Conservation (phyloP, 768 basidiomycete genomes). For the Dacryopinax spathularia region DNA sequence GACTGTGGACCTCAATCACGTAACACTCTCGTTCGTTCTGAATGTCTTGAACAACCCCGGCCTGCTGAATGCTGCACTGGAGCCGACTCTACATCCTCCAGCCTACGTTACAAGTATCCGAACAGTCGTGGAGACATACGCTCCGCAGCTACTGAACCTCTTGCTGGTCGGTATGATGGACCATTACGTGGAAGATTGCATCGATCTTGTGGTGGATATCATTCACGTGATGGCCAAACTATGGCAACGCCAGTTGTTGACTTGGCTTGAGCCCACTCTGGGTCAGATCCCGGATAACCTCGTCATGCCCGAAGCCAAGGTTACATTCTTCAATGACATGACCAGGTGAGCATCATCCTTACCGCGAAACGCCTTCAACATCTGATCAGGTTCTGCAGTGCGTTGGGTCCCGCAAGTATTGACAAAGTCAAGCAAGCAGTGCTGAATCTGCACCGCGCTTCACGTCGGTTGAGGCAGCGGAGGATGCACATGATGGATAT, state of each 20-base stretch:
- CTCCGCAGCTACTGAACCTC: conserved; percentile 51
- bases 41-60: conserved; percentile 61
- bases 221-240: conserved; percentile 50
- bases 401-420: conserved; percentile 46
- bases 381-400: conserved; percentile 32
- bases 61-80: conserved; percentile 31
- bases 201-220: conserved; percentile 58
- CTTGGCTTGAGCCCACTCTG: conserved; percentile 59
- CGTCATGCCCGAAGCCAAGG: conserved; percentile 50
- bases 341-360: conserved; percentile 40
- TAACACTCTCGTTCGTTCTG: conserved; percentile 67
- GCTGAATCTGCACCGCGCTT: conserved; percentile 51
- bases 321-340: conserved; percentile 59
- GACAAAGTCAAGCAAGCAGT: conserved; percentile 78
- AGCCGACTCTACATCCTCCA: conserved; percentile 44
- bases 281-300: conserved; percentile 50
- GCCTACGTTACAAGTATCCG: conserved; percentile 50
- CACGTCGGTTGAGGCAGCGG: conserved; percentile 32
- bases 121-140: conserved; percentile 50
- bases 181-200: conserved; percentile 77
- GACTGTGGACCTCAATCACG: conserved; percentile 64
- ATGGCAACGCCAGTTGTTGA: conserved; percentile 55
- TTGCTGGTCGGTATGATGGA: conserved; percentile 67
- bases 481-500: background rate
- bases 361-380: no score